phyloP scores from a whole-genome alignment of 805 yeast species.

The Candida broadrunensis region DNA sequence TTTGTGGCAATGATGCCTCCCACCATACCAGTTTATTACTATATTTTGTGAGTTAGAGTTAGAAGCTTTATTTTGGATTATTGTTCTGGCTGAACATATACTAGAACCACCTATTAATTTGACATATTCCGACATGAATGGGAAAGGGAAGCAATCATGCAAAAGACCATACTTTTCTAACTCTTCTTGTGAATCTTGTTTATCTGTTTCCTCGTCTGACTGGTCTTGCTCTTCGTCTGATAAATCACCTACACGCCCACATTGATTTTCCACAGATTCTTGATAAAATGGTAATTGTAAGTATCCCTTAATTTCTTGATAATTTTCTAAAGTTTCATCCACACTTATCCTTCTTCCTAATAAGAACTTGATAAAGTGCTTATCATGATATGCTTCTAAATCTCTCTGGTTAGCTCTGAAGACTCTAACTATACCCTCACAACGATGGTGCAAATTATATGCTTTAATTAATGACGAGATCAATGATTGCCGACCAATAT shows the following conservation, averaged over 20 bases:
- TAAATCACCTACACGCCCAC: neutral
- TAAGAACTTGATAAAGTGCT: slow-evolving; percentile 38
- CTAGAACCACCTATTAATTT: slow-evolving; percentile 55
- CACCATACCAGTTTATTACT: slow-evolving; percentile 76
- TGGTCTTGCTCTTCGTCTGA: slow-evolving; percentile 2
- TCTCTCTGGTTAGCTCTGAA: slow-evolving; percentile 31
- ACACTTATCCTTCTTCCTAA: slow-evolving; percentile 19
- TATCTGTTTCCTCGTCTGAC: slow-evolving; percentile 4
- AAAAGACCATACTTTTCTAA: slow-evolving; percentile 44
- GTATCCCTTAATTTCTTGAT: slow-evolving; percentile 1
- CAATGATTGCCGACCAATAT: slow-evolving; percentile 47
- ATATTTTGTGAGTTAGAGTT: slow-evolving; percentile 20
- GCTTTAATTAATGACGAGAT: slow-evolving; percentile 42
- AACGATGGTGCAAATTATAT: slow-evolving; percentile 28
- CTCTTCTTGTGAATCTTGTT: slow-evolving; percentile 8
- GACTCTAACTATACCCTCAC: slow-evolving; percentile 20
- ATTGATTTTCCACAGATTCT: neutral
- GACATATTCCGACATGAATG: slow-evolving; percentile 49
- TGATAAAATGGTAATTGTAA: neutral
- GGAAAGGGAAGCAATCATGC: slow-evolving; percentile 66
- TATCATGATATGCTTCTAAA: slow-evolving; percentile 49
- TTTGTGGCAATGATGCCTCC: slow-evolving; percentile 66
- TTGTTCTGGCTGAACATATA: slow-evolving; percentile 43
- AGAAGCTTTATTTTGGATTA: slow-evolving; percentile 12
- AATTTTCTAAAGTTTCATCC: slow-evolving; percentile 9